Evolutionary conservation across 495 filamentous ascomycete genomes (phyloP), one percentile per base, ranked within the genome.

Genomic region (Penicillium chermesinum): DNA sequence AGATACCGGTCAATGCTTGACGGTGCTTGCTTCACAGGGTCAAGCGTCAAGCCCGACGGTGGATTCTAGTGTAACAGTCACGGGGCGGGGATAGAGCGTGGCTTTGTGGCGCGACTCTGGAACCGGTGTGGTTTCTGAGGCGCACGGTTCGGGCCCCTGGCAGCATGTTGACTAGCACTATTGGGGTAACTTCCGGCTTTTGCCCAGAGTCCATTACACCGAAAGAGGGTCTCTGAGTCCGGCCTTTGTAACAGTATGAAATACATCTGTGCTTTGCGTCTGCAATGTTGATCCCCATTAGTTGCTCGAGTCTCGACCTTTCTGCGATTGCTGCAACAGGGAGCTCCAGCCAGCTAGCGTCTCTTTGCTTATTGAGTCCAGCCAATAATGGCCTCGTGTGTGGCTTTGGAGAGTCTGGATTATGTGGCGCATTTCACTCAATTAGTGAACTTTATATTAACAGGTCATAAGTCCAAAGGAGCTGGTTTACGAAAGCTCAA

Each of bases 401-500:
- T n/a, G 25, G 25, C 25, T 30, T 30, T 4, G 10, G 25, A 30
- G 10, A 30, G 5, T 30, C 10, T 30, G 10, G 5, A 10, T 4
- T 4, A 10, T 30, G 25, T 30, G 25, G 25, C 25, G 25, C 25
- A 30, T 30, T 30, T 30, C 25, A 10, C 25, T n/a, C n/a, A n/a
- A n/a, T n/a, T n/a, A n/a, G n/a, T n/a, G n/a, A n/a, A n/a, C n/a
- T n/a, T n/a, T n/a, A n/a, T n/a, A n/a, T n/a, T n/a, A n/a, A n/a
- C n/a, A n/a, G n/a, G n/a, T n/a, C n/a, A n/a, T n/a, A n/a, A n/a
- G n/a, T n/a, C n/a, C n/a, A n/a, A n/a, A n/a, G n/a, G n/a, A 36
- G 41, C 46, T 15, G 30, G 38, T 33, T 41, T 44, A 22, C 41
- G 41, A 41, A 14, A 36, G 46, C 42, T 38, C 17, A 34, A 18